These are phyloP conservation scores for Gossypioides kirkii DNA, from an alignment of 345 rosid species.

Conservation along the genomic window DNA sequence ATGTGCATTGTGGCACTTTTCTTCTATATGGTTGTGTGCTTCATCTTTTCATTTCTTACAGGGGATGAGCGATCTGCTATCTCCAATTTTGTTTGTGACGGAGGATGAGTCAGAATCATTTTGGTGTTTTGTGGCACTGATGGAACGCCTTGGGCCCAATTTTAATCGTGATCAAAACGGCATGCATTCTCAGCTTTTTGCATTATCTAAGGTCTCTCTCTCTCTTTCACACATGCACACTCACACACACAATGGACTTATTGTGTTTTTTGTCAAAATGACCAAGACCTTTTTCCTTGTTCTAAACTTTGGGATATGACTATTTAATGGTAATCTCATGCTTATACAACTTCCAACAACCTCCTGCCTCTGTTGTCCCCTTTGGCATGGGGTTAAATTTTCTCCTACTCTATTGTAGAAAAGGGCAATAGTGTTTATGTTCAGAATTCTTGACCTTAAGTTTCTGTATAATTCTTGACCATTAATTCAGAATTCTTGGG, in stretches of 20 bases:
- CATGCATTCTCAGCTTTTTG: slow-evolving; percentile 97
- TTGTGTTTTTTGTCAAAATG: not conserved
- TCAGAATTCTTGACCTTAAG: not conserved
- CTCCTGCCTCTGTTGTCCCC: not conserved
- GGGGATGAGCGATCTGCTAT: slow-evolving; percentile 97
- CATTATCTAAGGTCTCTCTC: slow-evolving; percentile 71
- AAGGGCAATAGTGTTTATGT: not conserved
- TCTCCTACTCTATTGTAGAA: not conserved
- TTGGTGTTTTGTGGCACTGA: slow-evolving; percentile 94
- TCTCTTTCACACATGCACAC: not conserved
- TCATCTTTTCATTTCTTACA: slow-evolving; percentile 22
- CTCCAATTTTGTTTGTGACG: slow-evolving; percentile 88
- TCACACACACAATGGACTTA: not conserved
- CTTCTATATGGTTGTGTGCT: not conserved
- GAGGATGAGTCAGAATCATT: slow-evolving; percentile 86
- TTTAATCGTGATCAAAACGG: slow-evolving; percentile 97
- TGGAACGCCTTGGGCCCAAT: slow-evolving; percentile 98
- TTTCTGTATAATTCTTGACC: not conserved
- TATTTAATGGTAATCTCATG: not conserved
- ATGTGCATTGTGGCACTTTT: not conserved
- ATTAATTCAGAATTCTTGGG: no score
- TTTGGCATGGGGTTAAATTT: not conserved
- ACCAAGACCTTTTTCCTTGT: not conserved
- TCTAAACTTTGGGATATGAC: not conserved
- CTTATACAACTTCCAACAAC: not conserved